phyloP scores from a whole-genome alignment of 108 stramenopile species.

The Fragilaria crotonensis region DNA sequence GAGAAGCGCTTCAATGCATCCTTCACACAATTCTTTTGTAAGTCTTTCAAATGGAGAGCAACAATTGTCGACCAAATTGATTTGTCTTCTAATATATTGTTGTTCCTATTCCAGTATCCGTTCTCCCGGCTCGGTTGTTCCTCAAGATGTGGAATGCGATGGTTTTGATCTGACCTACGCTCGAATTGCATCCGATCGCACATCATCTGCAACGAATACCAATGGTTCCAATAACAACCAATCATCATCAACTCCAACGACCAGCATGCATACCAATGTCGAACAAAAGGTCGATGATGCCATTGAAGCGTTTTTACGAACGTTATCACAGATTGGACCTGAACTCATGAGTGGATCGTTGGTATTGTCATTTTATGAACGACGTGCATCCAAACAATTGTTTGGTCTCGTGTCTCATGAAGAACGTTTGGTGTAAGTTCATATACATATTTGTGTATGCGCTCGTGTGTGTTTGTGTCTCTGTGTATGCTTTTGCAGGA shows the following conservation, averaged over 20 bases:
- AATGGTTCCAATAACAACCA: slow-evolving; percentile 8
- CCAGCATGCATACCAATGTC: slow-evolving; percentile 43
- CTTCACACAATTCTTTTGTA: slow-evolving; percentile 80
- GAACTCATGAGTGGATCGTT: slow-evolving; percentile 61
- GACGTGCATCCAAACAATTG: slow-evolving; percentile 63
- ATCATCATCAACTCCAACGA: too few relatives aligned
- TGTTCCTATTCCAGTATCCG: slow-evolving; percentile 39
- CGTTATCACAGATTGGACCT: slow-evolving; percentile 69
- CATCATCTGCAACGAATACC: neutral
- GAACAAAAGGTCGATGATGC: slow-evolving; percentile 72
- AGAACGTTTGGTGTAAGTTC: slow-evolving; percentile 58
- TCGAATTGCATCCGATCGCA: slow-evolving; percentile 50
- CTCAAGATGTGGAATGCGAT: slow-evolving; percentile 74
- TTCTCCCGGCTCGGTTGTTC: slow-evolving; percentile 73
- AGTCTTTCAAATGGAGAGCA: slow-evolving; percentile 11
- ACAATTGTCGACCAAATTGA: neutral
- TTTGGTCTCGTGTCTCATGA: slow-evolving; percentile 82
- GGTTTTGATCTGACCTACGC: slow-evolving; percentile 76
- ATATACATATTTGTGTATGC: too few relatives aligned
- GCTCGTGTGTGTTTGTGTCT: too few relatives aligned
- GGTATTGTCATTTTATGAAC: slow-evolving; percentile 65
- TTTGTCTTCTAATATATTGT: neutral
- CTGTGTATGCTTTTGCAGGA: neutral
- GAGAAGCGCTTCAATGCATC: slow-evolving; percentile 77
- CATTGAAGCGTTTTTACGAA: slow-evolving; percentile 67